Conservation (phyloP, 768 basidiomycete species). For the Cystobasidiopsis lactophilus region DNA sequence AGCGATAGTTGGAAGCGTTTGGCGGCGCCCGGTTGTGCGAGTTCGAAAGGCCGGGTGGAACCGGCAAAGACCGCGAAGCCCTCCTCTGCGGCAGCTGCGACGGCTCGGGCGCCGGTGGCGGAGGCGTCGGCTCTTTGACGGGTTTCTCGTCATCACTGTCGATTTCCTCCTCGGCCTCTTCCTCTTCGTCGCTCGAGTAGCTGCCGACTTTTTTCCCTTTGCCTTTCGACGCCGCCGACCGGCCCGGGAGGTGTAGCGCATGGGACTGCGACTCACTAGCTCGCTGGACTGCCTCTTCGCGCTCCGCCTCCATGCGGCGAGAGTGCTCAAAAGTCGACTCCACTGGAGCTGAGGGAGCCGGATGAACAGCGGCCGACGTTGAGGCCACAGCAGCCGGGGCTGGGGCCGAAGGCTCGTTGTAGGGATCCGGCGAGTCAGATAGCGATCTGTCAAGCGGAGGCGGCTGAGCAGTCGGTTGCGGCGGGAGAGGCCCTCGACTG, state of each 20-base stretch:
- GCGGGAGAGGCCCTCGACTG: too few species aligned
- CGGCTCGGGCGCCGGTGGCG: background rate
- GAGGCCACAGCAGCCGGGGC: too few species aligned
- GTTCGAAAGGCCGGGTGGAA: background rate
- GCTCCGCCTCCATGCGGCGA: conserved; percentile 64
- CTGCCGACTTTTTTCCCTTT: conserved; percentile 51
- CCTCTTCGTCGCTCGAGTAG: conserved; percentile 61
- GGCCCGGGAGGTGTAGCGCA: conserved; percentile 28
- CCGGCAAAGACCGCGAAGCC: background rate
- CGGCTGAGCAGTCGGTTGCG: too few species aligned
- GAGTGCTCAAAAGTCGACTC: conserved; percentile 27
- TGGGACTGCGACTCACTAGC: conserved; percentile 51
- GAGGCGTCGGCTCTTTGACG: background rate
- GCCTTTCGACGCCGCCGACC: conserved; percentile 24
- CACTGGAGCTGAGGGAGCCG: too few species aligned
- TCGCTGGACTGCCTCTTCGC: conserved; percentile 62
- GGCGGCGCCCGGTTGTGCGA: background rate
- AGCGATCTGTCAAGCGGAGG: too few species aligned
- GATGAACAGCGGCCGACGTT: too few species aligned
- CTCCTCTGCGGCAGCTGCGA: background rate
- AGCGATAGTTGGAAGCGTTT: too few species aligned
- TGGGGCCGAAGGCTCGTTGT: too few species aligned
- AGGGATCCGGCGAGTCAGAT: too few species aligned
- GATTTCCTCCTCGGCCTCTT: conserved; percentile 32
- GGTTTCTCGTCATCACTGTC: conserved; percentile 18